Base-by-base conservation (phyloP, 805 yeast species). In the Diddensiella caesifluorescens region DNA sequence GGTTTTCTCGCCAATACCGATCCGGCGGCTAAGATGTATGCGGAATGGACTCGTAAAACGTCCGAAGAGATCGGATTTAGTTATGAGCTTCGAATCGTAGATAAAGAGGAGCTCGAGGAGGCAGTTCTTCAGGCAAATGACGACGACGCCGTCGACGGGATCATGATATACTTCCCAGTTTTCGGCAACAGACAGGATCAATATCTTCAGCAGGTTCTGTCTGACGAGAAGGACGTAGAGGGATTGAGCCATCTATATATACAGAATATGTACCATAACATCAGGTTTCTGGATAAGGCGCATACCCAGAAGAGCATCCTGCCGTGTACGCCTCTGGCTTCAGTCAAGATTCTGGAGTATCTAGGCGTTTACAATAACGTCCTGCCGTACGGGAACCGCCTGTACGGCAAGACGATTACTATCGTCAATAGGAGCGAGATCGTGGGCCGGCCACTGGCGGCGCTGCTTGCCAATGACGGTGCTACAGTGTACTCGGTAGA, bases 371-470 rank as follows among this genome's bases (percentile, higher is more conserved):
- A 92, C 71, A 92, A 90, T 65, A 65, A 74, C 34, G 64, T 89
- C 18, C 63, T 92, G 45, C 83, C 84, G 21, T 83, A 88, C 57
- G 98, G 98, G 4, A 88, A 92, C 68, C 73, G 96, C 48, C 70
- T 92, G 18, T 92, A 86, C 55, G 98, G 98, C 34, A 89, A 88
- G 64, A 90, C 92, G 39, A 73, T 90, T 42, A 80, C 94, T 37
- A 80, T 92, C 34, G 89, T 92, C 39, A 92, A 92, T 65, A 73
- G 98, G 57, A 84, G 95, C 9, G 98, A 92, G 64, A 90, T 92
- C 56, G 98, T 92, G 18, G 98, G 98, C 9, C 77, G 98, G 53
- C 98, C 98, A 1, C 68, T 92, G 46, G 97, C 97, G 25, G 97
- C 98, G 0, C 64, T 92, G 27, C 69, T 92, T 49, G 97, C 98